These are phyloP conservation scores for Colletotrichum camelliae DNA, from an alignment of 2,329 filamentous ascomycete genomes.

Conservation along the genomic window DNA sequence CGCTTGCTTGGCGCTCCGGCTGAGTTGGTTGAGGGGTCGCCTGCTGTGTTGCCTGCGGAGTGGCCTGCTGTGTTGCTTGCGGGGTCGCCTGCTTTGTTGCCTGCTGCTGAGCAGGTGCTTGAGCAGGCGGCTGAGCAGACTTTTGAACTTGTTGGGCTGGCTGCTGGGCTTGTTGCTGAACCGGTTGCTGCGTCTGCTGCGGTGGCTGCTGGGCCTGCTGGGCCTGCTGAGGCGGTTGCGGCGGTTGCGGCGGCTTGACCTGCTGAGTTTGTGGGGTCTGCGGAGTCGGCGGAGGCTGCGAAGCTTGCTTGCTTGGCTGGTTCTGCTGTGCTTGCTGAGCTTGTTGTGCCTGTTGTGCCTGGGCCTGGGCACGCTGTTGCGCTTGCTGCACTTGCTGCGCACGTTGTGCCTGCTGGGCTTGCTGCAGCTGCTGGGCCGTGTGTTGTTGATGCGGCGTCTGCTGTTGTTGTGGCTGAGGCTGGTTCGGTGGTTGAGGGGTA, in stretches of 20 bases:
- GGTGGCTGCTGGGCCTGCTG: conserved; percentile 28
- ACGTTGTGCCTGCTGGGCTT: conserved; percentile 26
- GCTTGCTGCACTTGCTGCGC: conserved; percentile 27
- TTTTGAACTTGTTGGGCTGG: conserved; percentile 29
- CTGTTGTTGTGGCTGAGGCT: conserved; percentile 49
- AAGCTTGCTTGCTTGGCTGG: conserved; percentile 31
- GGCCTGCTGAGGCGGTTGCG: conserved; percentile 28
- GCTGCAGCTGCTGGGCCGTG: conserved; percentile 1
- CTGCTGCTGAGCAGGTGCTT: conserved; percentile 16
- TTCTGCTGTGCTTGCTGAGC: conserved; percentile 21
- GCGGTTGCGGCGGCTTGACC: conserved; percentile 8
- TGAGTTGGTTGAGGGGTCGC: conserved; percentile 17
- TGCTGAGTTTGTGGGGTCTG: conserved; percentile 25
- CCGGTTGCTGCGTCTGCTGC: conserved; percentile 31
- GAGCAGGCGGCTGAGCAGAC: conserved; percentile 30
- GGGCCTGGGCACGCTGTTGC: conserved; percentile 5
- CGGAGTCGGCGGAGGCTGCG: conserved; percentile 24
- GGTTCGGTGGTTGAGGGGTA: conserved; percentile 47
- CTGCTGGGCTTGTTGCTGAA: conserved; percentile 34
- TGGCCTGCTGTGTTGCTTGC: conserved; percentile 9
- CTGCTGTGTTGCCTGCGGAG: conserved; percentile 26
- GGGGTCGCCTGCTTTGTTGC: conserved; percentile 34
- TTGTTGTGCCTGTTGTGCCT: conserved; percentile 33
- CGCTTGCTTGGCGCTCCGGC: conserved; percentile 39
- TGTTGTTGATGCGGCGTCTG: background rate